Percentiles rank a stretch among this genome's conserved stretches.
phyloP scores from a whole-genome alignment of 169 alveolate genomes.

The Plasmodium blacklocki region DNA sequence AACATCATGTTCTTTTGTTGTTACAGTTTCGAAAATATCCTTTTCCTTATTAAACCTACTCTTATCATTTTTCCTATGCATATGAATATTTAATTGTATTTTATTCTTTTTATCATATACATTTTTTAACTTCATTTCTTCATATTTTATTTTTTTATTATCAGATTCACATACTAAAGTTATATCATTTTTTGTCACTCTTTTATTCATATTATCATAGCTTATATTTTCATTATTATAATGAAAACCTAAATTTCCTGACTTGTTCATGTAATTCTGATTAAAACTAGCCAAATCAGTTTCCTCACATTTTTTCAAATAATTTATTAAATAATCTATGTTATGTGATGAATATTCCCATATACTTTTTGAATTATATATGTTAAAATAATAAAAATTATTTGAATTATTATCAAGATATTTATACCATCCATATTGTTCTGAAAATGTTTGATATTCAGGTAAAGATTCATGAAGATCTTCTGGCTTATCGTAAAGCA shows the following conservation, averaged over 20 bases:
- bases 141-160: not conserved
- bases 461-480: conserved; percentile 31
- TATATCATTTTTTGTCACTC: not conserved
- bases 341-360: conserved; percentile 54
- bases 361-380: conserved; percentile 38
- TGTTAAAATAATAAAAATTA: conserved; percentile 56
- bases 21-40: not conserved
- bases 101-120: not conserved
- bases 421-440: conserved; percentile 71
- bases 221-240: not conserved
- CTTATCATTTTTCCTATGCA: conserved; percentile 4
- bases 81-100: not conserved
- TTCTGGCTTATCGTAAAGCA: conserved; percentile 33
- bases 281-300: no score
- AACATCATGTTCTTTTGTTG: not conserved
- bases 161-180: not conserved
- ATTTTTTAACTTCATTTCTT: conserved; percentile 8
- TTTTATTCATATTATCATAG: not conserved
- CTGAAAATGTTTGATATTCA: conserved; percentile 48
- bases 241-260: not conserved
- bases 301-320: conserved; percentile 19
- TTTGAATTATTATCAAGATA: conserved; percentile 60
- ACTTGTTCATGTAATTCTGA: no score
- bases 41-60: conserved; percentile 2
- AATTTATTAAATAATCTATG: conserved; percentile 15